phyloP scores from a whole-genome alignment of 768 basidiomycete species.

The Trametes maxima region DNA sequence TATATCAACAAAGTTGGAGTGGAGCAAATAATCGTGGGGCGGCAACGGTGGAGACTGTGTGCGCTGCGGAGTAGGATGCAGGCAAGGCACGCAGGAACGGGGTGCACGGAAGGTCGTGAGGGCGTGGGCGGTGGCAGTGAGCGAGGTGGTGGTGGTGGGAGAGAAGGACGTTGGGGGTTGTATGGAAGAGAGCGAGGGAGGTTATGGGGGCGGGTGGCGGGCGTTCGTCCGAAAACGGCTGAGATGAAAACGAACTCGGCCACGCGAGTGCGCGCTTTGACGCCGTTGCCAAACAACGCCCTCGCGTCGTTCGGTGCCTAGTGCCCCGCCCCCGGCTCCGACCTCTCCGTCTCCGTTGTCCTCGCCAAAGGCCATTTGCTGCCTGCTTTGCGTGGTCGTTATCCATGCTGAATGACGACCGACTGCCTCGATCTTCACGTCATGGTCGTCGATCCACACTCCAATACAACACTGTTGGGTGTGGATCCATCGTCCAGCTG shows the following conservation, averaged over 20 bases:
- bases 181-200: background rate
- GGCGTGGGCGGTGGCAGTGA: background rate
- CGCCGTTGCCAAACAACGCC: conserved; percentile 24
- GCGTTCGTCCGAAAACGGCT: background rate
- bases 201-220: conserved; percentile 8
- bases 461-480: too few species aligned
- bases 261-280: background rate
- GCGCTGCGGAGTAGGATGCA: background rate
- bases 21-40: conserved; percentile 5
- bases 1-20: background rate
- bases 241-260: conserved; percentile 11
- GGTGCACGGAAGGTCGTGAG: background rate
- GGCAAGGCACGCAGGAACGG: background rate
- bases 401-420: background rate
- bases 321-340: background rate
- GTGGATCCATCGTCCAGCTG: too few species aligned
- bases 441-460: too few species aligned
- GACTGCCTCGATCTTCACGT: too few species aligned
- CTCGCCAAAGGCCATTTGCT: background rate
- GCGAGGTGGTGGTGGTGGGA: background rate
- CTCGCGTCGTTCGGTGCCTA: conserved; percentile 5
- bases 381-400: background rate
- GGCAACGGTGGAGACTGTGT: background rate
- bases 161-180: background rate
- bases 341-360: background rate